Evolutionary conservation across 2,329 filamentous ascomycete species (phyloP).

Genomic region (Paecilomyces formosus): DNA sequence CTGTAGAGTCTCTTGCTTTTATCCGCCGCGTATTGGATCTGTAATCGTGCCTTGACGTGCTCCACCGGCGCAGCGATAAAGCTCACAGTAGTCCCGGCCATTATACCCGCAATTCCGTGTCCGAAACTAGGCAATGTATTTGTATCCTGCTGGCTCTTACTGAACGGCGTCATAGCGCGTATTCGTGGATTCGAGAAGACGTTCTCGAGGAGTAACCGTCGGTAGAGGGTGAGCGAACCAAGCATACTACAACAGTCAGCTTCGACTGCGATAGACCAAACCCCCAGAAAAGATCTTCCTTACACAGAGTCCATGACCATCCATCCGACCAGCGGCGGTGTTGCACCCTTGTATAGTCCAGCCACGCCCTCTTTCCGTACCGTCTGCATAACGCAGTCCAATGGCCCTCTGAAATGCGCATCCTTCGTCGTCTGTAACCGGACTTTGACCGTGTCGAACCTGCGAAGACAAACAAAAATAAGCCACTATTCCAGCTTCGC

Average conservation of each 20-base stretch:
- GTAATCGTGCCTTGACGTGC: conserved; percentile 87
- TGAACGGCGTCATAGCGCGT: conserved; percentile 29
- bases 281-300: conserved; percentile 8
- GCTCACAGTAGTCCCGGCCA: conserved; percentile 83
- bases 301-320: conserved; percentile 89
- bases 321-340: conserved; percentile 89
- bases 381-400: conserved; percentile 80
- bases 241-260: conserved; percentile 58
- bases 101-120: conserved; percentile 78
- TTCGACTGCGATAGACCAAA: neutral
- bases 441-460: conserved; percentile 96
- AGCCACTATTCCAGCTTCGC: conserved; percentile 2
- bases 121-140: conserved; percentile 64
- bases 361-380: conserved; percentile 74
- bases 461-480: conserved; percentile 13
- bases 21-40: conserved; percentile 81
- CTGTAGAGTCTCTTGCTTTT: conserved; percentile 74
- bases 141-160: conserved; percentile 23
- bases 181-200: conserved; percentile 57
- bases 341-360: conserved; percentile 90
- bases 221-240: conserved; percentile 84
- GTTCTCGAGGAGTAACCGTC: conserved; percentile 71
- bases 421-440: conserved; percentile 79
- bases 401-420: conserved; percentile 72
- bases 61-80: conserved; percentile 92